Evolutionary conservation across 805 yeast species (phyloP).

Genomic region (Alloascoidea africana): DNA sequence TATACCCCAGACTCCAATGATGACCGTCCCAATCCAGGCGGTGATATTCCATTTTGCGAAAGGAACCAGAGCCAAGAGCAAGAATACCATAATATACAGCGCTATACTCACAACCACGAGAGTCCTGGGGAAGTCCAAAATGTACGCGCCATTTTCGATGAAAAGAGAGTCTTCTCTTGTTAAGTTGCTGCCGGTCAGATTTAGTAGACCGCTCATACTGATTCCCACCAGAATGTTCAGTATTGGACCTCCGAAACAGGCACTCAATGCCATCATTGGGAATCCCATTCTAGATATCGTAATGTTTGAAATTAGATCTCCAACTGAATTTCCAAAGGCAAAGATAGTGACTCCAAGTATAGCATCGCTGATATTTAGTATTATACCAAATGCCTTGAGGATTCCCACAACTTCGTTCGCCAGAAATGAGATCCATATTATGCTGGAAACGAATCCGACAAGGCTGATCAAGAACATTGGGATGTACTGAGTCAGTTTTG

Average conservation of each 20-base stretch:
- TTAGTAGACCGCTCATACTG: slow-evolving; percentile 51
- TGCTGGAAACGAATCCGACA: slow-evolving; percentile 49
- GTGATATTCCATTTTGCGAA: slow-evolving; percentile 26
- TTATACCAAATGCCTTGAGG: slow-evolving; percentile 42
- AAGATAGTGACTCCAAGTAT: slow-evolving; percentile 77
- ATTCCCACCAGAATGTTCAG: slow-evolving; percentile 65
- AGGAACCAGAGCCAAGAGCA: slow-evolving; percentile 25
- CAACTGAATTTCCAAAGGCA: slow-evolving; percentile 86
- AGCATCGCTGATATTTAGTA: slow-evolving; percentile 55
- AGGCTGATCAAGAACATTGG: slow-evolving; percentile 10
- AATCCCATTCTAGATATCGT: slow-evolving; percentile 71
- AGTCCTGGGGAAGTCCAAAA: slow-evolving; percentile 21
- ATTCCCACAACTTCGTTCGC: slow-evolving; percentile 59
- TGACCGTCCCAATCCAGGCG: slow-evolving; percentile 20
- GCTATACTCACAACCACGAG: slow-evolving; percentile 22
- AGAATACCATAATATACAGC: slow-evolving; percentile 21
- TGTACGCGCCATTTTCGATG: slow-evolving; percentile 8
- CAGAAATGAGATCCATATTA: slow-evolving; percentile 52
- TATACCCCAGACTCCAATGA: slow-evolving; percentile 26
- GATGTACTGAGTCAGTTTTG: neutral
- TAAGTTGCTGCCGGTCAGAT: slow-evolving; percentile 4
- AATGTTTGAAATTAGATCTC: slow-evolving; percentile 74
- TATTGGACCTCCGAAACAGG: slow-evolving; percentile 90
- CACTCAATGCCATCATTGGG: slow-evolving; percentile 86
- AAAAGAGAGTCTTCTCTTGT: slow-evolving; percentile 3